A percentile compares a stretch with the other conserved stretches of the same genome.
Conservation (phyloP, 208 protist species). For the Ichthyophonus hoferi region DNA sequence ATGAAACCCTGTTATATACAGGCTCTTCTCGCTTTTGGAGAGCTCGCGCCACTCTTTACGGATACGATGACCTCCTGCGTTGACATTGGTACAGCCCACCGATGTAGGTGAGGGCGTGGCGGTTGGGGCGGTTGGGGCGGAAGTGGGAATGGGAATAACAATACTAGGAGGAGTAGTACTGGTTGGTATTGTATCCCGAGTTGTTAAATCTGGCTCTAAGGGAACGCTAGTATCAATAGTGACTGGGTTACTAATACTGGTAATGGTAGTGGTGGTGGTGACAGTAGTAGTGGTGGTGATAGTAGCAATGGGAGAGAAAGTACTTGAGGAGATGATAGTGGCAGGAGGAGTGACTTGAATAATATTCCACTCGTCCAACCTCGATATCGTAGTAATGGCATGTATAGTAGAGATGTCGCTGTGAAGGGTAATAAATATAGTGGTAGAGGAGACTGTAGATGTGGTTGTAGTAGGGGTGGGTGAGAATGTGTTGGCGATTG, state of each 20-base stretch:
- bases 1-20: neutral
- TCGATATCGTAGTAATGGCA: too few relatives aligned
- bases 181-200: neutral
- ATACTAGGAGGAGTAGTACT: neutral
- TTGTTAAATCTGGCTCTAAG: too few relatives aligned
- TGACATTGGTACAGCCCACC: neutral
- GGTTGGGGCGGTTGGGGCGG: neutral
- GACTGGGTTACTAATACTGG: neutral
- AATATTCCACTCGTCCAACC: too few relatives aligned
- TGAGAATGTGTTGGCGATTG: neutral
- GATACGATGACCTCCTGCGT: neutral
- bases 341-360: too few relatives aligned
- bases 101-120: neutral
- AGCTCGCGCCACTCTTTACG: neutral
- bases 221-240: too few relatives aligned
- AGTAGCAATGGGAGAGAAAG: too few relatives aligned
- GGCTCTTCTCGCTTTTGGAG: neutral
- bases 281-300: neutral
- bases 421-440: too few relatives aligned
- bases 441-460: too few relatives aligned
- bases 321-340: too few relatives aligned
- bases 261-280: neutral
- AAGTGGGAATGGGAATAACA: neutral
- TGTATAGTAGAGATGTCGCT: too few relatives aligned
- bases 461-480: neutral